A percentile compares a stretch with the other conserved stretches of the same genome.
Conservation (phyloP, 177 flowering plant species). For the Viscum album region DNA sequence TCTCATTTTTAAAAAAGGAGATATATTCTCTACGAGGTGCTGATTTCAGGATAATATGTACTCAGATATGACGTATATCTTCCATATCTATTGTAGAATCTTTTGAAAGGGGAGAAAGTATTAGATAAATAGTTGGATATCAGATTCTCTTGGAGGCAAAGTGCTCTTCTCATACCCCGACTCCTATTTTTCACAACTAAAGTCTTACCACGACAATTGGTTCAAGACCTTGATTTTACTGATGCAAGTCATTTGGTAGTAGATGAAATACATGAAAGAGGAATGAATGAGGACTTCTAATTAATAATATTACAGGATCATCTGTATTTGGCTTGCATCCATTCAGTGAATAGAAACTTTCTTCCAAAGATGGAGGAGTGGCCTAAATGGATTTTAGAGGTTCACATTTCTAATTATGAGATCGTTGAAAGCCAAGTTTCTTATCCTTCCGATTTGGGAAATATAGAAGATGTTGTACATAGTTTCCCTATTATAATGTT, state of each 20-base stretch:
- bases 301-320: slow-evolving; percentile 72
- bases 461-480: slow-evolving; percentile 4
- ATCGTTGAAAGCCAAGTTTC: not conserved
- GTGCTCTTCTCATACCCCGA: slow-evolving; percentile 24
- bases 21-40: slow-evolving; percentile 66
- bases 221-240: slow-evolving; percentile 62
- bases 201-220: slow-evolving; percentile 70
- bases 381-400: slow-evolving; percentile 7
- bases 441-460: not conserved
- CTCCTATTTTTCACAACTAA: slow-evolving; percentile 92
- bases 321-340: slow-evolving; percentile 5
- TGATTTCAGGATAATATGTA: slow-evolving; percentile 78
- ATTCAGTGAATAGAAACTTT: not conserved
- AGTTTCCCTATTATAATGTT: slow-evolving; percentile 4
- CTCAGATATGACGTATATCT: slow-evolving; percentile 91
- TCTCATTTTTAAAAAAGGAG: slow-evolving; percentile 75
- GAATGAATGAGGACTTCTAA: slow-evolving; percentile 94
- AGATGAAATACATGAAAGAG: slow-evolving; percentile 99
- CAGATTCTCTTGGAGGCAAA: slow-evolving; percentile 86
- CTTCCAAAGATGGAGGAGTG: slow-evolving; percentile 5
- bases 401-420: slow-evolving; percentile 8
- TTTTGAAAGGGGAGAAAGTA: slow-evolving; percentile 74
- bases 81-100: slow-evolving; percentile 91
- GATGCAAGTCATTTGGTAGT: slow-evolving; percentile 84
- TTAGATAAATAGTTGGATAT: slow-evolving; percentile 91